phyloP scores from a whole-genome alignment of 2,329 filamentous ascomycete species.

The Ceratocystis colombiana region DNA sequence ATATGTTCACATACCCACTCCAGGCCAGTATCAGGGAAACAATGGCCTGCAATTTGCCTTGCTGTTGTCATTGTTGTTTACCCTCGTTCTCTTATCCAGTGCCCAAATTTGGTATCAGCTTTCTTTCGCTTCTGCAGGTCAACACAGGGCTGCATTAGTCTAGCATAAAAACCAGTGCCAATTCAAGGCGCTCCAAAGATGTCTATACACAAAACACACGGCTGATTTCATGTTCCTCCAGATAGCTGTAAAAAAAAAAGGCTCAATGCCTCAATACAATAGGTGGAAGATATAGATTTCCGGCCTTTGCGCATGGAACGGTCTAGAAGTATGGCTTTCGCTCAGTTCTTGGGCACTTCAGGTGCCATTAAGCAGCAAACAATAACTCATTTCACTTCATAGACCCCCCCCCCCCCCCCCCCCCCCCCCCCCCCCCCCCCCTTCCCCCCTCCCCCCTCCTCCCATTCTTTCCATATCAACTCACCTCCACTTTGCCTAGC shows the following conservation, averaged over 20 bases:
- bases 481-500: not conserved
- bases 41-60: not conserved
- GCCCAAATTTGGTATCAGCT: not conserved
- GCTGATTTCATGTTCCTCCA: not conserved
- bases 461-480: not conserved
- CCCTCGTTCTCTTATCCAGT: not conserved
- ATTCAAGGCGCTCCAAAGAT: not conserved
- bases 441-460: not conserved
- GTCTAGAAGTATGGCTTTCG: not conserved
- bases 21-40: not conserved
- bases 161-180: not conserved
- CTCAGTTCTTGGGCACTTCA: not conserved
- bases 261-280: not conserved
- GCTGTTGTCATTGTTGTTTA: not conserved
- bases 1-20: not conserved
- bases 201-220: not conserved
- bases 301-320: not conserved
- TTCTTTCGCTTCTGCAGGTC: conserved; percentile 6
- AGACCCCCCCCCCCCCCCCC: not conserved
- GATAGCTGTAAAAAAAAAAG: not conserved
- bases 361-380: not conserved
- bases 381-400: not conserved
- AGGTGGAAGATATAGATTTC: too few relatives aligned
- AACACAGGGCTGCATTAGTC: conserved; percentile 14
- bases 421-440: not conserved